Evolutionary conservation across 169 alveolate species (phyloP).

Genomic region (Perkinsus olseni): DNA sequence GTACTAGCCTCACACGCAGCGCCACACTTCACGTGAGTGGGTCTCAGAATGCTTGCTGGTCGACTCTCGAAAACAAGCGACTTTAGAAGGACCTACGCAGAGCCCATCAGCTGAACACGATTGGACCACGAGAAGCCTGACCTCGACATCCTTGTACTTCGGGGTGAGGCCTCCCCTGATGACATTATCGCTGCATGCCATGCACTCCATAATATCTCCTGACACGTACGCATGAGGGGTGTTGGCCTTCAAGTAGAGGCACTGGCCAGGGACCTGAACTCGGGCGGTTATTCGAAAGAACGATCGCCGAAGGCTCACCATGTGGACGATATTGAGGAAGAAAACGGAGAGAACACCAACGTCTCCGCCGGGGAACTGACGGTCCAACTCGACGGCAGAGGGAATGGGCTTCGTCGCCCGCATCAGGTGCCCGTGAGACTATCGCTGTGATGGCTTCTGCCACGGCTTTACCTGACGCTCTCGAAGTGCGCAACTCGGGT

Average conservation of each 20-base stretch:
- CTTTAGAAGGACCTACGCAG: not conserved
- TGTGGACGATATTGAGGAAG: constrained; percentile 12
- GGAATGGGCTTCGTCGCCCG: not conserved
- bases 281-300: no score
- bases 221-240: constrained; percentile 78
- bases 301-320: constrained; percentile 4
- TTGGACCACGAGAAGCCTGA: not conserved
- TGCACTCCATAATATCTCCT: constrained; percentile 82
- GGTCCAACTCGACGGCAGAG: not conserved
- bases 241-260: constrained; percentile 64
- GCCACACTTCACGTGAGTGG: not conserved
- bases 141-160: constrained; percentile 59
- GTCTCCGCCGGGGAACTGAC: constrained; percentile 16
- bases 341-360: constrained; percentile 22
- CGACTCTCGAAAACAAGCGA: not conserved
- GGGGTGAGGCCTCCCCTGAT: constrained; percentile 87
- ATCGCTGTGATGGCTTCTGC: not conserved
- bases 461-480: not conserved
- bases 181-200: constrained; percentile 88
- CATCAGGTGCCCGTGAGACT: not conserved
- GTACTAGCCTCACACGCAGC: not conserved
- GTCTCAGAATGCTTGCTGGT: not conserved
- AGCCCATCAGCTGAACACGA: not conserved
- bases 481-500: not conserved
- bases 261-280: constrained; percentile 49